A percentile compares a stretch with the other conserved stretches of the same genome.
Evolutionary conservation across 179 eudicot genomes (phyloP).

Genomic region (Camellia oleifera): DNA sequence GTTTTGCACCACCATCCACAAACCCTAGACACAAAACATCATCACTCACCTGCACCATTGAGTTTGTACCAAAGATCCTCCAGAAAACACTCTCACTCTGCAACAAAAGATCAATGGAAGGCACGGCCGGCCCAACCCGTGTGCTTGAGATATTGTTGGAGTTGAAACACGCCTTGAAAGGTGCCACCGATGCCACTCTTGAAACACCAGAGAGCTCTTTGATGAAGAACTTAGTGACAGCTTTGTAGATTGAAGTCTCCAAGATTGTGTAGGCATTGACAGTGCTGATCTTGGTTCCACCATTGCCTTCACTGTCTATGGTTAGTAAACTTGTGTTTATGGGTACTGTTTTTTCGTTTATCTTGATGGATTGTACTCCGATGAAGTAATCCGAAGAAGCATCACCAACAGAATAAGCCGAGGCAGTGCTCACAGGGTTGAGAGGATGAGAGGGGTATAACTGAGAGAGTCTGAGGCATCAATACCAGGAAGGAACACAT

Average conservation of each 20-base stretch:
- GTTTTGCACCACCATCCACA: conserved; percentile 40
- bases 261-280: conserved; percentile 51
- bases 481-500: conserved; percentile 17
- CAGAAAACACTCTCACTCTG: conserved; percentile 28
- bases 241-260: conserved; percentile 41
- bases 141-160: conserved; percentile 25
- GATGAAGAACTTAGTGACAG: conserved; percentile 26
- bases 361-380: conserved; percentile 27
- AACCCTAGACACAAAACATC: conserved; percentile 50
- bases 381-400: conserved; percentile 26
- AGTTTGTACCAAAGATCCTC: conserved; percentile 52
- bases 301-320: conserved; percentile 21
- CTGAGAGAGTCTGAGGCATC: conserved; percentile 24
- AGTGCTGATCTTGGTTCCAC: conserved; percentile 22
- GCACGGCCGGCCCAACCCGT: conserved; percentile 39
- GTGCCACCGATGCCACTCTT: conserved; percentile 31
- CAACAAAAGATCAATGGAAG: conserved; percentile 45
- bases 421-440: conserved; percentile 28
- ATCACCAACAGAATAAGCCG: background rate
- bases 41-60: conserved; percentile 40
- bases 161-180: conserved; percentile 44
- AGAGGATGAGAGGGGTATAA: conserved; percentile 26
- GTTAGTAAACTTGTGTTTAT: conserved; percentile 15
- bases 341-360: conserved; percentile 15
- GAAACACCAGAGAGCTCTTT: conserved; percentile 21